These are phyloP conservation scores for Paramecium pentaurelia DNA, from an alignment of 73 alveolate genomes.

Conservation along the genomic window DNA sequence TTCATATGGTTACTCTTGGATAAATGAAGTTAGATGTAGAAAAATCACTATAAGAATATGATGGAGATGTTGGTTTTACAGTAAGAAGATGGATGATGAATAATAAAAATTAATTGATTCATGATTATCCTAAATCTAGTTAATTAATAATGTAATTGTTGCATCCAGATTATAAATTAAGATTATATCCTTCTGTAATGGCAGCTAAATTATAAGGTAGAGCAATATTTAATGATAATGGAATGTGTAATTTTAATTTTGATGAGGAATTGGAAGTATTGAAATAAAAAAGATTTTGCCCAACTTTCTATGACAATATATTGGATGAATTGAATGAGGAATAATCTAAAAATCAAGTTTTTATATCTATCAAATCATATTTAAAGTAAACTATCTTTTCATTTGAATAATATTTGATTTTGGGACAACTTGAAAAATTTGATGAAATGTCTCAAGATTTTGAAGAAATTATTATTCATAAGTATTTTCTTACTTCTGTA, in stretches of 20 bases:
- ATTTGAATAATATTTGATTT: not conserved
- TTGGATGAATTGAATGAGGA: not conserved
- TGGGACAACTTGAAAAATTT: not conserved
- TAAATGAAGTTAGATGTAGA: not conserved
- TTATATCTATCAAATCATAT: not conserved
- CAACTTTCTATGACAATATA: not conserved
- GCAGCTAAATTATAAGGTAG: not conserved
- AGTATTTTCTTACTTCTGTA: not conserved
- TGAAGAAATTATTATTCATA: not conserved
- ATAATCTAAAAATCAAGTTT: not conserved
- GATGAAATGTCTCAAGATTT: not conserved
- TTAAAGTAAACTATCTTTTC: not conserved
- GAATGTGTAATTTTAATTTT: not conserved
- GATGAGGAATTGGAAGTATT: not conserved
- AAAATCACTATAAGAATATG: not conserved
- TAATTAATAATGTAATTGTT: not conserved
- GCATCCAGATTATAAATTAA: not conserved
- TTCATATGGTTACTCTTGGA: not conserved
- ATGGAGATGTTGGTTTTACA: not conserved
- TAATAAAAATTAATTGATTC: not conserved
- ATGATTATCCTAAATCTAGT: not conserved
- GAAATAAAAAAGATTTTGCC: not conserved
- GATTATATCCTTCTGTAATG: not conserved
- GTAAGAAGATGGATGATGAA: not conserved
- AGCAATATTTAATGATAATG: not conserved